These are phyloP conservation scores for Rostrohypoxylon terebratum DNA, from an alignment of 495 filamentous ascomycete genomes.

Conservation along the genomic window DNA sequence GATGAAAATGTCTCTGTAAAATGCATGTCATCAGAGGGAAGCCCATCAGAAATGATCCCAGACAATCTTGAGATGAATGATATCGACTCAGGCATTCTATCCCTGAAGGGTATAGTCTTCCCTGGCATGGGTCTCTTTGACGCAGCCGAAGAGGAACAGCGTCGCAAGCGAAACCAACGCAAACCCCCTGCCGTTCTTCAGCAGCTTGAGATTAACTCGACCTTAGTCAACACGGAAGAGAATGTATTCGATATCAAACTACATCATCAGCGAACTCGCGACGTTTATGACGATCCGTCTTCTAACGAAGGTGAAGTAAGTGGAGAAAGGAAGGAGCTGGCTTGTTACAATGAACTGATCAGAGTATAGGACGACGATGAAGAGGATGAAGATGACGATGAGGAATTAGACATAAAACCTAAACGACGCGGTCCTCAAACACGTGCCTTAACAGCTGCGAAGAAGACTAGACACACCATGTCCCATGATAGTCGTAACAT, in stretches of 20 bases:
- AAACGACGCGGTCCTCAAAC: constrained; percentile 37
- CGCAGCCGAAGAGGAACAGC: constrained; percentile 79
- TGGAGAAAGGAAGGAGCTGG: constrained; percentile 7
- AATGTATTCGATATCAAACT: constrained; percentile 71
- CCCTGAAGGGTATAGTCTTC: constrained; percentile 81
- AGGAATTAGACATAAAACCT: constrained; percentile 41
- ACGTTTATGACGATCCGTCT: constrained; percentile 64
- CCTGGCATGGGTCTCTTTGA: constrained; percentile 93
- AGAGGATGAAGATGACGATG: background rate
- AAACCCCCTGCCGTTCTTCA: constrained; percentile 78
- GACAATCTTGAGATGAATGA: constrained; percentile 48
- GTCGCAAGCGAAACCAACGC: constrained; percentile 85
- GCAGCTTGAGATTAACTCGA: constrained; percentile 76
- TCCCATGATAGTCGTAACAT: constrained; percentile 22
- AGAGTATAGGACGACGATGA: constrained; percentile 37
- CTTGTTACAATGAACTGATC: constrained; percentile 19
- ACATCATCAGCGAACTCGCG: constrained; percentile 62
- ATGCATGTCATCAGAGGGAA: constrained; percentile 52
- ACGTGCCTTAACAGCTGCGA: constrained; percentile 33
- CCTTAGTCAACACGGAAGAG: constrained; percentile 75
- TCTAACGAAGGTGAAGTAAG: constrained; percentile 60
- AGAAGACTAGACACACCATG: constrained; percentile 31
- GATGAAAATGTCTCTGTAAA: constrained; percentile 34
- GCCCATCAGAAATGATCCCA: constrained; percentile 47
- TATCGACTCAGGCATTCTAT: constrained; percentile 53